Evolutionary conservation across 345 rosid genomes (phyloP).

Genomic region (Corchorus olitorius): DNA sequence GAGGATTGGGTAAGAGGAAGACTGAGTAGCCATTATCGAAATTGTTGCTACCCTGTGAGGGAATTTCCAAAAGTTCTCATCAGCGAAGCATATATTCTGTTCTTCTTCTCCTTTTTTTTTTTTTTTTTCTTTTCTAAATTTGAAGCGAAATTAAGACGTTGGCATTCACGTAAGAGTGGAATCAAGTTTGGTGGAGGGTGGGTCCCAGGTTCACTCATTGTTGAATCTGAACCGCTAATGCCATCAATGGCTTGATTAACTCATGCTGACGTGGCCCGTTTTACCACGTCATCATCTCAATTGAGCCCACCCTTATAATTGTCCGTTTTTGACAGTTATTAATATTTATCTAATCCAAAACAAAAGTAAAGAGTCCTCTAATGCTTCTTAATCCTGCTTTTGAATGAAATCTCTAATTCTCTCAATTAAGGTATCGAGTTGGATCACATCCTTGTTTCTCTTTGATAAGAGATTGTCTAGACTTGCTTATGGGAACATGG

Average conservation of each 20-base stretch:
- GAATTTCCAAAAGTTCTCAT: neutral
- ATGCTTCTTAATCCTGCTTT: too few relatives aligned
- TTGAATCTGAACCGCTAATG: neutral
- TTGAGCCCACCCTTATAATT: neutral
- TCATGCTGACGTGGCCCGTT: neutral
- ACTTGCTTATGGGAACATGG: too few relatives aligned
- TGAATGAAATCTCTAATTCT: too few relatives aligned
- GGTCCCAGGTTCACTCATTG: neutral
- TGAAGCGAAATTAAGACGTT: neutral
- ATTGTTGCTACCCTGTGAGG: neutral
- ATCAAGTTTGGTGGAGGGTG: neutral
- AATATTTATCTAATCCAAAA: too few relatives aligned
- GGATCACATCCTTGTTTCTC: too few relatives aligned
- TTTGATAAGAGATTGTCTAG: too few relatives aligned
- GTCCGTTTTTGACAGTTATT: neutral
- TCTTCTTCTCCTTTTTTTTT: too few relatives aligned
- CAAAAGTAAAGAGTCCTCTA: too few relatives aligned
- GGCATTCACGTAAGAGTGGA: neutral
- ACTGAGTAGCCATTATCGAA: conserved; percentile 55
- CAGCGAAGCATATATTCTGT: neutral
- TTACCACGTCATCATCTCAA: neutral
- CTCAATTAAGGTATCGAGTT: too few relatives aligned
- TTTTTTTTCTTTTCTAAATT: neutral
- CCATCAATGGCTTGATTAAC: neutral
- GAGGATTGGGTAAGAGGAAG: conserved; percentile 56